These are phyloP conservation scores for Wallacemonas sp. DNA, from an alignment of 208 protist species.

Conservation along the genomic window DNA sequence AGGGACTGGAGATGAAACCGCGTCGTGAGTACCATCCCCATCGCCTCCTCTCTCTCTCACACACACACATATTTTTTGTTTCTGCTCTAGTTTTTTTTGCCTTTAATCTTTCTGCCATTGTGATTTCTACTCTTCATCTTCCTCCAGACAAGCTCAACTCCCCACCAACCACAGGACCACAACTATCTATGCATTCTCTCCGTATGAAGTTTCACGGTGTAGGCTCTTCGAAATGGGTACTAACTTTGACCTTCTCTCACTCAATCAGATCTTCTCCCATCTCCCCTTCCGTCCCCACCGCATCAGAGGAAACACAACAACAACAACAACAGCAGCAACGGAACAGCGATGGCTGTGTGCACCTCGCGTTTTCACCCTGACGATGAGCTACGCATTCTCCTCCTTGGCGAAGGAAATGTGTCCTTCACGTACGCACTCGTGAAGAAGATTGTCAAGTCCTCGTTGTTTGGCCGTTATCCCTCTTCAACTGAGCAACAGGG, in stretches of 20 bases:
- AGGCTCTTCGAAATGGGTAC: no score
- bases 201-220: no score
- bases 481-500: no score
- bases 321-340: neutral
- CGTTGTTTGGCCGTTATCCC: constrained; percentile 21
- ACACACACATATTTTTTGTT: neutral
- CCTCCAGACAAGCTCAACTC: neutral
- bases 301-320: neutral
- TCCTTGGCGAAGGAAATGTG: constrained; percentile 63
- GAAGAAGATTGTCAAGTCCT: constrained; percentile 33
- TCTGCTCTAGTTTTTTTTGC: constrained; percentile 14
- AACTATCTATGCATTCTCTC: no score
- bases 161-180: no score
- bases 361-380: neutral
- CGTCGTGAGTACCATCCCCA: neutral
- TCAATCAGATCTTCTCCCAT: neutral
- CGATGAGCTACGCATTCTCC: constrained; percentile 28
- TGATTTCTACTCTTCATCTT: neutral
- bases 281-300: neutral
- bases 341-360: neutral
- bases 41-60: neutral
- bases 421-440: constrained; percentile 58
- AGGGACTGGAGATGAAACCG: no score
- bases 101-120: neutral
- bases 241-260: no score